Percentiles rank a stretch among this genome's conserved stretches.
phyloP scores from a whole-genome alignment of 371 early-diverging fungal genomes.

The Choanephora cucurbitarum region DNA sequence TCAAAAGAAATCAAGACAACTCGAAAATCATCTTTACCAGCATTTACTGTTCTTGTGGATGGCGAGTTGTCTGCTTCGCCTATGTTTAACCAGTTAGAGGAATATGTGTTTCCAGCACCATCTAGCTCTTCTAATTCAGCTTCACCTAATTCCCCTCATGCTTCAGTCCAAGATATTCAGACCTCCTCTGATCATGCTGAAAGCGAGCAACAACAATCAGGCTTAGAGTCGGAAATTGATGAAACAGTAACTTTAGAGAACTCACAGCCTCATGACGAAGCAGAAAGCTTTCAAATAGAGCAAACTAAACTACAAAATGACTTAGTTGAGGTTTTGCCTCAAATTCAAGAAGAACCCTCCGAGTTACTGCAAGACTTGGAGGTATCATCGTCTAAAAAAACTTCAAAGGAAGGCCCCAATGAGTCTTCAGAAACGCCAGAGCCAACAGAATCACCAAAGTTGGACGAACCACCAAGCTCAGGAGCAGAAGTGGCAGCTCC shows the following conservation, averaged over 20 bases:
- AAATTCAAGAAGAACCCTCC: not conserved
- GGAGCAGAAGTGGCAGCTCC: constrained; percentile 9
- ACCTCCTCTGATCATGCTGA: too few species aligned
- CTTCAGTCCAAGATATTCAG: too few species aligned
- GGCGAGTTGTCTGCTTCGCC: constrained; percentile 12
- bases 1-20: not conserved
- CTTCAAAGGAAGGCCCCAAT: too few species aligned
- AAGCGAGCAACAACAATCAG: too few species aligned
- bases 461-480: too few species aligned
- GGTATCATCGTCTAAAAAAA: too few species aligned
- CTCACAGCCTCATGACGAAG: too few species aligned
- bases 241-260: too few species aligned
- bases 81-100: not conserved
- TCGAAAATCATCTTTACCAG: not conserved
- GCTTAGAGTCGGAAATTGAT: too few species aligned
- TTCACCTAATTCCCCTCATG: not conserved
- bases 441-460: too few species aligned
- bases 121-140: not conserved
- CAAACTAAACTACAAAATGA: not conserved
- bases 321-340: not conserved
- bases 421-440: too few species aligned
- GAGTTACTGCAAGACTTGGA: not conserved
- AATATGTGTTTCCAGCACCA: constrained; percentile 12
- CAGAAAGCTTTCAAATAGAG: too few species aligned
- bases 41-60: constrained; percentile 13